Base-by-base conservation (phyloP, 2,329 filamentous ascomycete species). In the Cercospora zeina region DNA sequence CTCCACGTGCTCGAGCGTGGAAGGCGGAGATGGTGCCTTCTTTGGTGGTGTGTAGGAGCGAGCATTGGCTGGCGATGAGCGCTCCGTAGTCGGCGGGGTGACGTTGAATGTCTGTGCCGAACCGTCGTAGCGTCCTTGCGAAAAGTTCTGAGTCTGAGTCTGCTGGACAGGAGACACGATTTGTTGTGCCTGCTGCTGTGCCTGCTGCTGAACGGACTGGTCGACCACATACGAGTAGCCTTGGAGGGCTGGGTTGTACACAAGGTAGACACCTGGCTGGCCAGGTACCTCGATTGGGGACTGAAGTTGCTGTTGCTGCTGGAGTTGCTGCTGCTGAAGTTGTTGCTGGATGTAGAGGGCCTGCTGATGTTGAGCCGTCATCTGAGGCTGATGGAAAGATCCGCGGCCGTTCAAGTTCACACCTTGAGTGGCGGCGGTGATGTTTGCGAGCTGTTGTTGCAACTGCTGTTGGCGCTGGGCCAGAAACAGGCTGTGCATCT, bases 391-490 rank as follows among this genome's bases (percentile, higher is more conserved):
- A 54, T 67, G 67, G 60, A 65, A 65, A 31, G 65, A 62, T 11
- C 58, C 62, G 49, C 61, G 63, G 45, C 67, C 71, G 72, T 83
- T 87, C 62, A 96, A 75, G 75, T 83, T 91, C 78, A 96, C 80
- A 67, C 85, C 86, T 75, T 92, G 89, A 63, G 91, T 89, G 37
- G 90, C 89, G 57, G 88, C 87, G 72, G 93, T 95, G 24, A 97
- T 87, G 67, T 81, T 90, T 69, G 91, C 85, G 68, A 97, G 84
- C 79, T 97, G 92, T 79, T 97, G 93, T 78, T 97, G 93, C 57
- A 97, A 86, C 67, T 90, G 89, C 79, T 96, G 92, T 78, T 97
- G 93, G 78, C 96, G 93, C 74, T 96, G 91, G 42, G 92, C 91
- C 55, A 99, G 84, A 73, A 96, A 96, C 74, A 95, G 80, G 76